Conservation (phyloP, 2,329 filamentous ascomycete species). For the Calonectria ilicicola region DNA sequence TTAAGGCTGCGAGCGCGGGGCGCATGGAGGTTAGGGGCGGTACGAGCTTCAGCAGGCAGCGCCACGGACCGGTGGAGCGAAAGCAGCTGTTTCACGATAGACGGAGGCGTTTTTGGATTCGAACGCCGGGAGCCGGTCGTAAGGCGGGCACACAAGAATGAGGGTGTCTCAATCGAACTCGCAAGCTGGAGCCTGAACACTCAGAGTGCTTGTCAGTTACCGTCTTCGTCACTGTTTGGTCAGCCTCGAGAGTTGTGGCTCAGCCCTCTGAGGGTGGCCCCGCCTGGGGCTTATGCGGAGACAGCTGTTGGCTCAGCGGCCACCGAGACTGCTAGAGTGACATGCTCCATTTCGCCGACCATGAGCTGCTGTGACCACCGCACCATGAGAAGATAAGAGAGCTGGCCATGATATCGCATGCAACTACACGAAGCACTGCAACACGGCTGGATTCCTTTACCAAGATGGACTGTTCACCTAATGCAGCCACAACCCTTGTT, state of each 20-base stretch:
- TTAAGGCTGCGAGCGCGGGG: constrained; percentile 45
- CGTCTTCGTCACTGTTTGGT: constrained; percentile 39
- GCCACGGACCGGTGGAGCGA: neutral
- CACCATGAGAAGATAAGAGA: neutral
- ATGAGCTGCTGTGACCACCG: neutral
- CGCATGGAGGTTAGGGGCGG: constrained; percentile 38
- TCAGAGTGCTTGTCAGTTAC: constrained; percentile 34
- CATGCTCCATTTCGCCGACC: neutral
- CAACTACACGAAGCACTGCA: too few relatives aligned
- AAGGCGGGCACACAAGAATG: constrained; percentile 17
- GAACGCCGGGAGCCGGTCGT: constrained; percentile 3
- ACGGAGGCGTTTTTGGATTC: neutral
- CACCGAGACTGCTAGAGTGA: neutral
- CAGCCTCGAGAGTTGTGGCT: constrained; percentile 48
- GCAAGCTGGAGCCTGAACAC: constrained; percentile 43
- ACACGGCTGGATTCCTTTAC: neutral
- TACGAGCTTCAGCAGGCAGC: neutral
- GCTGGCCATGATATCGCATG: neutral
- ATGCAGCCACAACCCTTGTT: neutral
- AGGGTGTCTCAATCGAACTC: constrained; percentile 37
- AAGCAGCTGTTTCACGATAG: neutral
- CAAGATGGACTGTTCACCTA: neutral
- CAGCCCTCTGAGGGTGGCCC: constrained; percentile 34
- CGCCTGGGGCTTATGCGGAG: constrained; percentile 30
- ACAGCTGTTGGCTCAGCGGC: constrained; percentile 3